Conservation (phyloP, 345 rosid species). For the Rhodamnia rubescens region DNA sequence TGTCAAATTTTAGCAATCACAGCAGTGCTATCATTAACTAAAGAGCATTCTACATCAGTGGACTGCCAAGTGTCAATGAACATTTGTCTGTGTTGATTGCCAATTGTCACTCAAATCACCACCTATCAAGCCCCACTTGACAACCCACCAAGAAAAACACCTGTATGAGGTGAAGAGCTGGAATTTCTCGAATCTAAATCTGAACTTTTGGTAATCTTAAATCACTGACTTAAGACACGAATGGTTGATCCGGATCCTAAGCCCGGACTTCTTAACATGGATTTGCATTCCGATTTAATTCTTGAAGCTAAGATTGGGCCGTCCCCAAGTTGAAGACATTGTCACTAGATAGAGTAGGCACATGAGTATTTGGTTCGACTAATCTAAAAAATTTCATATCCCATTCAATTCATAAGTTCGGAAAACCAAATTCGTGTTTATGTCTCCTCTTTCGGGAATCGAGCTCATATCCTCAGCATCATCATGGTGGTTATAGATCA, state of each 20-base stretch:
- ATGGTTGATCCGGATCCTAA: background rate
- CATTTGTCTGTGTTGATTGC: no score
- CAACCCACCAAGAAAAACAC: no score
- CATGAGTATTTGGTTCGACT: background rate
- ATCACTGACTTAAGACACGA: background rate
- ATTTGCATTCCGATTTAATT: background rate
- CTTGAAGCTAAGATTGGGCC: background rate
- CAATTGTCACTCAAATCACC: no score
- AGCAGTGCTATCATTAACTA: no score
- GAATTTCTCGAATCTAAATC: no score
- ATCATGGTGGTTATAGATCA: background rate
- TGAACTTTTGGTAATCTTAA: no score
- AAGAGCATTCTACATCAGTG: no score
- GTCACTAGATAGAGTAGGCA: background rate
- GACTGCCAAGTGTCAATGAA: no score
- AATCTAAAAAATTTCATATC: background rate
- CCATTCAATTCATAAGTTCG: background rate
- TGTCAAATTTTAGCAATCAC: no score
- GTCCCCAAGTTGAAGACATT: background rate
- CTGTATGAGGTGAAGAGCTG: no score
- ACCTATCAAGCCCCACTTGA: no score
- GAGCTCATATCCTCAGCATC: rapidly evolving
- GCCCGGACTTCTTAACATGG: rapidly evolving
- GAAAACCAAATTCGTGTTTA: background rate
- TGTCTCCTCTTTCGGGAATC: background rate